Base-by-base conservation (phyloP, 2,329 filamentous ascomycete genomes). In the Cercospora sp. region DNA sequence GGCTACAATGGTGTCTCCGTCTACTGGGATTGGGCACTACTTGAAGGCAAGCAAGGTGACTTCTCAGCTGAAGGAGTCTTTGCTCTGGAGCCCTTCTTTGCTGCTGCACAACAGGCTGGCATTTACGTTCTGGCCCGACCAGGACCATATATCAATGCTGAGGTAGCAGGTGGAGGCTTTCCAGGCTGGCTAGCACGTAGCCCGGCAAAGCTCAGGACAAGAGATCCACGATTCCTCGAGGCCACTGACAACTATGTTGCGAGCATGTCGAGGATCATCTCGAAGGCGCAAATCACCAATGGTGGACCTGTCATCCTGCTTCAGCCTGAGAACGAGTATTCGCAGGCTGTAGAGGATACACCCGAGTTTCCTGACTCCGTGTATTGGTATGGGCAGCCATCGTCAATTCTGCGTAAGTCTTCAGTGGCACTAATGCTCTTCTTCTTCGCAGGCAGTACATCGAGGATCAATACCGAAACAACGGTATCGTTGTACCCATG, bases 251-350 rank as follows among this genome's bases (percentile, higher is more conserved):
- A 88, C 70, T 92, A 93, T 71, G 84, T 88, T 70, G 78, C 83
- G 6, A 83, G 87, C 8, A 84, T 94, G 60, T 86, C 86, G 28
- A 83, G 83, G 12, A 87, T 89, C 8, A 89, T 96, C 71, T 90
- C 91, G 3, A 87, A 88, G 64, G 88, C 87, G 0, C 91, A 95
- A 74, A 94, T 96, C 74, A 94, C 91, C 1, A 91, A 94, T 63
- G 92, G 91, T 0, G 92, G 92, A 0, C 91, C 91, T 0, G 85
- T 96, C 7, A 92, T 96, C 68, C 80, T 94, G 1, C 85, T 91
- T 51, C 92, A 96, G 77, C 89, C 91, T 0, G 92, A 96, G 77
- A 96, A 95, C 70, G 92, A 95, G 77, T 94, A 94, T 75, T 88
- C 86, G 0, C 79, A 81, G 18, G 83, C 82, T 1, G 79, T 80